Base-by-base conservation (phyloP, 768 basidiomycete genomes). In the Daedaleopsis sinensis region DNA sequence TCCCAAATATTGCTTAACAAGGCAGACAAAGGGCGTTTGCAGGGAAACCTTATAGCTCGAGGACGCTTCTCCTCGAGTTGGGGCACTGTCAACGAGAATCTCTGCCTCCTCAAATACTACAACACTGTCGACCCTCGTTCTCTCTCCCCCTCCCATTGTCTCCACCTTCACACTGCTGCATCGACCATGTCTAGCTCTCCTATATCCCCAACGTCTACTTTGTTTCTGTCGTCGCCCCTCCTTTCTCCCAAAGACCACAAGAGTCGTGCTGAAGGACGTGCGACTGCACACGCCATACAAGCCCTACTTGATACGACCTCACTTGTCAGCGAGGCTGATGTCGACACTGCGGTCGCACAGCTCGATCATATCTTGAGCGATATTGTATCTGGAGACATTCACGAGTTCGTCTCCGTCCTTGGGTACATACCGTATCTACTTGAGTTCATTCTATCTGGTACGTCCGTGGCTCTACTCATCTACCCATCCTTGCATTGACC, bases 391-490 rank as follows among this genome's bases (percentile, higher is more conserved):
- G 39, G 39, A 42, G 18, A 27, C 21, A 38, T 54, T 21, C 50
- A 57, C 7, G 24, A 19, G 12, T 5, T 60, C 2, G 16, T 60
- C n/a, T 42, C 37, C 12, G 46, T 35, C 8, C 13, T 64, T 8
- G 36, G 7, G 5, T 13, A 15, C 12, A 18, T 38, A 2, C 46
- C 51, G 2, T 48, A 60, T 37, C 23, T 63, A 3, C 38, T 66
- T 23, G 65, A 66, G 19, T 63, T 57, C 43, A 46, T 55, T 1
- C 15, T 60, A 3, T 60, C 55, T 13, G 58, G 65, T 66, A 10
- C 36, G 59, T 51, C 43, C 42, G n/a, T n/a, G 19, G 4, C 23
- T 8, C 6, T 38, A 4, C 19, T 24, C 32, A 9, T 42, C 11
- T 12, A 11, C 39, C 3, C 18, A 42, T 42, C 5, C 10, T 11